A percentile compares a stretch with the other conserved stretches of the same genome.
Conservation (phyloP, 169 alveolate species). For the Plasmodium gallinaceum region DNA sequence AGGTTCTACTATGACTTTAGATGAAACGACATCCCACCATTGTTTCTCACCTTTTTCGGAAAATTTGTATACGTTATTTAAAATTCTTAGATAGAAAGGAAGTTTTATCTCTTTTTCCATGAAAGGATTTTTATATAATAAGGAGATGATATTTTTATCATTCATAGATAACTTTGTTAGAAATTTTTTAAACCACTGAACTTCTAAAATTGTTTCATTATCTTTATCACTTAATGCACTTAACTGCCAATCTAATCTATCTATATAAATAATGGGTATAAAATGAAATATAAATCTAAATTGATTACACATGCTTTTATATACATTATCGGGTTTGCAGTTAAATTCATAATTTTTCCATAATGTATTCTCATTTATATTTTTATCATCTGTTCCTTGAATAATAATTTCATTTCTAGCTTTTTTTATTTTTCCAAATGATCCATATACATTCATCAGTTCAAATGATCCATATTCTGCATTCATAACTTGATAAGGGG, state of each 20-base stretch:
- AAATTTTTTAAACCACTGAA: slow-evolving; percentile 39
- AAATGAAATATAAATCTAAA: slow-evolving; percentile 26
- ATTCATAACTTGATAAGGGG: slow-evolving; percentile 66
- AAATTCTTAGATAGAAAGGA: slow-evolving; percentile 10
- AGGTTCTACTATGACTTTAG: slow-evolving; percentile 7
- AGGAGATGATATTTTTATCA: slow-evolving; percentile 20
- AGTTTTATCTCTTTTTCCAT: background rate
- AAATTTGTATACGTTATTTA: slow-evolving; percentile 21
- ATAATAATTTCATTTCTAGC: slow-evolving; percentile 44
- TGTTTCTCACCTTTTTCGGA: background rate
- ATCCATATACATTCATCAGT: slow-evolving; percentile 62
- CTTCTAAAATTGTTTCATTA: slow-evolving; percentile 16
- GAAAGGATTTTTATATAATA: slow-evolving; percentile 45
- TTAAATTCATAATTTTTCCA: slow-evolving; percentile 47
- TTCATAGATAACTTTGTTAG: slow-evolving; percentile 12
- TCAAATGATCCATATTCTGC: slow-evolving; percentile 26
- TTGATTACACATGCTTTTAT: slow-evolving; percentile 24
- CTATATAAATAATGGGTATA: slow-evolving; percentile 53
- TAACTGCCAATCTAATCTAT: slow-evolving; percentile 74
- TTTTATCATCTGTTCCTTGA: background rate
- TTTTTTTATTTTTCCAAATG: slow-evolving; percentile 53
- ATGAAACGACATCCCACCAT: slow-evolving; percentile 57
- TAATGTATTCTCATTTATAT: slow-evolving; percentile 5
- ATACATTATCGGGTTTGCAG: slow-evolving; percentile 53
- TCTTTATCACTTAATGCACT: slow-evolving; percentile 4